phyloP scores from a whole-genome alignment of 345 rosid genomes.

The Brassica rapa region DNA sequence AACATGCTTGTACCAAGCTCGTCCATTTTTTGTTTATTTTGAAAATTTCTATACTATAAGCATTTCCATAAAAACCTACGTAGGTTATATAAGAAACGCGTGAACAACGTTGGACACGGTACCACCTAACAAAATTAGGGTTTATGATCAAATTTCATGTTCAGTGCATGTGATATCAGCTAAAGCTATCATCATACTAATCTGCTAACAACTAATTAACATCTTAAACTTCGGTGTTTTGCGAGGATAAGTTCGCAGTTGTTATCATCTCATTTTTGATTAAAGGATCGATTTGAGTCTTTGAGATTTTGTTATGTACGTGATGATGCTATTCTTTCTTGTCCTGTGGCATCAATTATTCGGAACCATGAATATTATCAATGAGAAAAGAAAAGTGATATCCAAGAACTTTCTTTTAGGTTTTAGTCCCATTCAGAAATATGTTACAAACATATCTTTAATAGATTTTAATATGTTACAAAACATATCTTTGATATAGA shows the following conservation, averaged over 20 bases:
- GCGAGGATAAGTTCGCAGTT: neutral
- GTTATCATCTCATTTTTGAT: neutral
- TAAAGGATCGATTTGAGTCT: neutral
- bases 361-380: neutral
- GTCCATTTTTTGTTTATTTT: neutral
- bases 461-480: neutral
- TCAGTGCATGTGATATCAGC: conserved; percentile 2
- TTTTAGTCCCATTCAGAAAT: neutral
- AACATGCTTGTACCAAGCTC: neutral
- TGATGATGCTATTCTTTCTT: conserved; percentile 15
- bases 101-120: conserved; percentile 2
- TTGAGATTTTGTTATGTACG: neutral
- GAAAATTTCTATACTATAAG: conserved; percentile 2
- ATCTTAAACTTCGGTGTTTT: neutral
- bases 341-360: neutral
- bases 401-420: neutral
- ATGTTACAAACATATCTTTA: neutral
- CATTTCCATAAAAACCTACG: neutral
- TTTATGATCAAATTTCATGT: neutral
- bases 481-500: neutral
- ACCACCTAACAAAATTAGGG: conserved; percentile 20
- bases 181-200: neutral
- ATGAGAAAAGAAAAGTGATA: neutral
- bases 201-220: neutral
- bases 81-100: neutral